Percentiles rank a stretch among this genome's conserved stretches.
Evolutionary conservation across 768 basidiomycete species (phyloP).

Genomic region (Chiua virens): DNA sequence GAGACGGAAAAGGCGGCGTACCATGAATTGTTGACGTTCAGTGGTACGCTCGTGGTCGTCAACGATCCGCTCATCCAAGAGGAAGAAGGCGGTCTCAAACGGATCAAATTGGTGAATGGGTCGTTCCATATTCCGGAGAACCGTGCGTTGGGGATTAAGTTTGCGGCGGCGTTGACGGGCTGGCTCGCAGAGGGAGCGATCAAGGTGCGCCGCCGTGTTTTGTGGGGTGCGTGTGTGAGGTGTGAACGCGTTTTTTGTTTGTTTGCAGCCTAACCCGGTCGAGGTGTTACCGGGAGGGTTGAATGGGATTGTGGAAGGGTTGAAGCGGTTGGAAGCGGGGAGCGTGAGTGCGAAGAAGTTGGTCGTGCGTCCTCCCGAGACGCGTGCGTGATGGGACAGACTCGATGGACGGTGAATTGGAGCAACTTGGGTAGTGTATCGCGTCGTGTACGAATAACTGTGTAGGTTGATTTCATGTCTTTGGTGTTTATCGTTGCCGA

Average conservation of each 20-base stretch:
- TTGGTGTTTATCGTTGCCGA: no score
- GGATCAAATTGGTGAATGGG: constrained; percentile 7
- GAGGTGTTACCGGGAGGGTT: constrained; percentile 40
- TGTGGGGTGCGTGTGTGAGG: no score
- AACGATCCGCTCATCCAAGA: not conserved
- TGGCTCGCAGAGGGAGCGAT: constrained; percentile 19
- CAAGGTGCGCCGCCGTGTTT: constrained; percentile 10
- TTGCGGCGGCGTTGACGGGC: constrained; percentile 12
- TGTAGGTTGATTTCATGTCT: no score
- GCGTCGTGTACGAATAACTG: no score
- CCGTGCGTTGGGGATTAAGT: constrained; percentile 11
- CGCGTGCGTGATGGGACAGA: not conserved
- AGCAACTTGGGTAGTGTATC: no score
- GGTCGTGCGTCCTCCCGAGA: constrained; percentile 28
- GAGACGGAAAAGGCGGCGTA: constrained; percentile 34
- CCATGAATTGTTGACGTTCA: constrained; percentile 26
- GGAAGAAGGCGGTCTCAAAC: not conserved
- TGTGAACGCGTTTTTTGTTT: not conserved
- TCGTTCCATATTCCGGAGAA: constrained; percentile 5
- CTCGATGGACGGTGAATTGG: no score
- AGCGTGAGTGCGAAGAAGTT: constrained; percentile 41
- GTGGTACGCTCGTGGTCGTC: constrained; percentile 28
- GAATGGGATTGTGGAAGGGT: constrained; percentile 29
- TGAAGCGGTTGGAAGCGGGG: constrained; percentile 28
- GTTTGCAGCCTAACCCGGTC: constrained; percentile 34